Evolutionary conservation across 805 yeast species (phyloP), one percentile per base, ranked within the genome.

Genomic region (Kregervanrija delftensis): DNA sequence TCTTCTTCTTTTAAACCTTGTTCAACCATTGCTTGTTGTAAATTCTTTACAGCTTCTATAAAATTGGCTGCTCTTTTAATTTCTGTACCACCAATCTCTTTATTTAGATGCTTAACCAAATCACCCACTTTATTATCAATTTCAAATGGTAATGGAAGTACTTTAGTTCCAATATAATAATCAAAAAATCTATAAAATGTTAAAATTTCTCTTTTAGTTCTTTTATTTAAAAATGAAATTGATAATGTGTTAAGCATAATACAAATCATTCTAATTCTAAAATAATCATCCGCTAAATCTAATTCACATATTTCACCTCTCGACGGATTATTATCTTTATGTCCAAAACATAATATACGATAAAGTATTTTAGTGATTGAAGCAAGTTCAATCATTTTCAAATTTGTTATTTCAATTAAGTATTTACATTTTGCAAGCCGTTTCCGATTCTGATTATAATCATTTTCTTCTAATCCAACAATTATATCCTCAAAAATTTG

Each of bases 221-320:
- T 45, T 16, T 45, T 50, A 13, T 54, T 48, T 11, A 46, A 11
- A 5, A 13, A 28, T 8, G 36, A 31, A 2, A 46, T 16, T 11
- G 48, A 41, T 6, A 67, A 37, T 9, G 59, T 60, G n/a, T 61
- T 60, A 14, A 82, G 54, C 5, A 78, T 57, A 0, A 69, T 59
- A 28, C 74, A 57, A 14, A 76, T 61, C 56, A 89, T 62, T 35
- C 78, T 79, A 33, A 87, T 66, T 46, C 96, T 71, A 61, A 87
- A 86, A 56, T 81, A 86, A 54, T 86, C 81, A 52, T 79, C 74
- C 0, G 82, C 80, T 11, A 65, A 65, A 63, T 89, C 96, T n/a
- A 73, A 42, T 13, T 65, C 73, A 30, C 70, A 65, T 3, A 57
- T 35, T 4, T 45, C 50, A 16, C 65, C 67, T 6, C 73, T 72